Conservation (phyloP, 148 eudicot genomes). For the Nepenthes mirabilis region DNA sequence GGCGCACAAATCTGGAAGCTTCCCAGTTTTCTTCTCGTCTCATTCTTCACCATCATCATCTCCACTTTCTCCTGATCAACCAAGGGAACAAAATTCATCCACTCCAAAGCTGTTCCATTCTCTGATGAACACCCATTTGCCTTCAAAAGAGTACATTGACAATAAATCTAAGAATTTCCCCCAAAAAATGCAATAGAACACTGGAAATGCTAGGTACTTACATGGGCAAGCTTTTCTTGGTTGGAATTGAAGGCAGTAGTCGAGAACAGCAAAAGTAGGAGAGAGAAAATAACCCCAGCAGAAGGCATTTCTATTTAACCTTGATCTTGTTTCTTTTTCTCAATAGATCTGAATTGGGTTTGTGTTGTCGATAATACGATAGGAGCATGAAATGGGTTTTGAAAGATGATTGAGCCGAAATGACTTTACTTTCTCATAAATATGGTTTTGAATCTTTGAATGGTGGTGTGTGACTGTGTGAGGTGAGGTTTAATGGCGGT, state of each 20-base stretch:
- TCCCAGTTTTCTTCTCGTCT: constrained; percentile 58
- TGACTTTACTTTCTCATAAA: no score
- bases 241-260: constrained; percentile 16
- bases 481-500: no score
- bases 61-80: constrained; percentile 29
- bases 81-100: constrained; percentile 38
- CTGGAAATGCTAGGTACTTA: constrained; percentile 19
- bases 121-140: constrained; percentile 24
- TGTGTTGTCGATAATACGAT: neutral
- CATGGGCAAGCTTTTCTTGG: constrained; percentile 25
- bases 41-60: constrained; percentile 57
- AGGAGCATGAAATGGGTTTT: neutral
- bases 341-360: neutral
- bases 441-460: no score
- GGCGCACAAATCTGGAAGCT: constrained; percentile 80
- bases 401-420: neutral
- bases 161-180: constrained; percentile 4
- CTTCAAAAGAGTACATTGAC: constrained; percentile 8
- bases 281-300: constrained; percentile 15
- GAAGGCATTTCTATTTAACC: constrained; percentile 22
- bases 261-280: constrained; percentile 22
- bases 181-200: neutral
- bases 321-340: neutral
- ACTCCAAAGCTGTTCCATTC: constrained; percentile 15
- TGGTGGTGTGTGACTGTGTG: no score